Base-by-base conservation (phyloP, 352 stramenopile species). In the Phytophthora aleatoria region DNA sequence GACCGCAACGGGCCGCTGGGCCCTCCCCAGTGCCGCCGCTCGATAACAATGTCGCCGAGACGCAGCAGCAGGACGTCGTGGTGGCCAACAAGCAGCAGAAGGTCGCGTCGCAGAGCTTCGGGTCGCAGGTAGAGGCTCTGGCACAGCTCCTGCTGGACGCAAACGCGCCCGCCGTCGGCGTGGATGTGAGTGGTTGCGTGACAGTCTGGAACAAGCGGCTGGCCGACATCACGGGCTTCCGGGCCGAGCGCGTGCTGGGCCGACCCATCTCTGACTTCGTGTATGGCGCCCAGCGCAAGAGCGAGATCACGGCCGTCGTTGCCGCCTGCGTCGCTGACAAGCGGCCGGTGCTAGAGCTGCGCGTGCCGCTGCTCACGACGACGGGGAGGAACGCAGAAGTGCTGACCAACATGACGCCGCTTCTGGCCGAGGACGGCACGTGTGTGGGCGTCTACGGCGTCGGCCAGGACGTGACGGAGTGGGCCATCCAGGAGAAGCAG, bases 161-260 rank as follows among this genome's bases (percentile, higher is more conserved):
- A n/a, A 89, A 89, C 52, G 78, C 82, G 43, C 80, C 85, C 1
- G 85, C 89, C 12, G 58, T 93, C 20, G 85, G 79, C 33, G 70
- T 92, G 26, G 73, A 79, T 28, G 28, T 68, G 1, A 61, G 83
- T 42, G 83, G 81, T 28, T 11, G 61, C 43, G 77, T 93, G 48
- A 85, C 71, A 53, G 59, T 89, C 50, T 93, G 85, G 85, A 93
- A 93, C 71, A 61, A 58, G 36, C 72, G 70, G 28, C 61, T 89
- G 67, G 76, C 54, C 45, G 70, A 74, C n/a, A 78, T 92, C 42
- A 92, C 80, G 53, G 79, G 84, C 41, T 87, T 87, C 38, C 48
- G 69, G 31, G 54, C 59, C 16, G 50, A 26, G 5, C 61, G 75
- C n/a, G 80, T 89, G 30, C 39, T 87, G 7, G 77, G 83, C 31